Conservation (phyloP, 2,329 filamentous ascomycete genomes). For the Curvularia sp. region DNA sequence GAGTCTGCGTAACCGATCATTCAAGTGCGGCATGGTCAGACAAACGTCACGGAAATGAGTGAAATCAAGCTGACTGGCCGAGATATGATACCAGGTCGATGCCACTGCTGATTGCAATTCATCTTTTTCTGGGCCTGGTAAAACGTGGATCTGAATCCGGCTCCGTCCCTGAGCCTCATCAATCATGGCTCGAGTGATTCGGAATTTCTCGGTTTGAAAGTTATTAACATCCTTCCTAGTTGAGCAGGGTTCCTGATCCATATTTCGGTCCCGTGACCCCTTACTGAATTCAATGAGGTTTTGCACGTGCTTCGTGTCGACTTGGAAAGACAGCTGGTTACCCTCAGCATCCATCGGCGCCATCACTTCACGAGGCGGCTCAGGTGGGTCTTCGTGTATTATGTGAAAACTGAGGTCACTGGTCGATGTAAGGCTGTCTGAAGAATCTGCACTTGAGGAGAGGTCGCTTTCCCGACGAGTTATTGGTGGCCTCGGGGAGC, state of each 20-base stretch:
- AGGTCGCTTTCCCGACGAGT: not conserved
- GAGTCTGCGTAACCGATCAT: conserved; percentile 27
- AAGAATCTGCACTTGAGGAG: not conserved
- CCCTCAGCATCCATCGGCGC: conserved; percentile 32
- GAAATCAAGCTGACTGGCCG: conserved; percentile 32
- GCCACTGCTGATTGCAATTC: conserved; percentile 11
- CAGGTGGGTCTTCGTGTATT: not conserved
- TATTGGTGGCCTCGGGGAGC: not conserved
- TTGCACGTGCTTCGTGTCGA: conserved; percentile 20
- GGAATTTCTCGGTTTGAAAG: conserved; percentile 29
- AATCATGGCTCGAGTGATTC: conserved; percentile 35
- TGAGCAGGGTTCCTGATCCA: not conserved
- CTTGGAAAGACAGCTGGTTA: conserved; percentile 32
- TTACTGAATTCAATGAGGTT: not conserved
- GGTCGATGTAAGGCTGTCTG: not conserved
- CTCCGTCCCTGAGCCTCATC: conserved; percentile 24
- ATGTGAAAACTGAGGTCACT: not conserved
- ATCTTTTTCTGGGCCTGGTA: conserved; percentile 33
- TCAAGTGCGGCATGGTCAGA: conserved; percentile 26
- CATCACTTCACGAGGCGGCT: conserved; percentile 2
- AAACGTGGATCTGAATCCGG: conserved; percentile 28
- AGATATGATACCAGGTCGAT: conserved; percentile 41
- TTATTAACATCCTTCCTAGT: conserved; percentile 2
- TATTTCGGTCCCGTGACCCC: conserved; percentile 1
- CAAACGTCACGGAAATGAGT: conserved; percentile 36